Conservation (phyloP, 208 protist species). For the Phytomonas francai region DNA sequence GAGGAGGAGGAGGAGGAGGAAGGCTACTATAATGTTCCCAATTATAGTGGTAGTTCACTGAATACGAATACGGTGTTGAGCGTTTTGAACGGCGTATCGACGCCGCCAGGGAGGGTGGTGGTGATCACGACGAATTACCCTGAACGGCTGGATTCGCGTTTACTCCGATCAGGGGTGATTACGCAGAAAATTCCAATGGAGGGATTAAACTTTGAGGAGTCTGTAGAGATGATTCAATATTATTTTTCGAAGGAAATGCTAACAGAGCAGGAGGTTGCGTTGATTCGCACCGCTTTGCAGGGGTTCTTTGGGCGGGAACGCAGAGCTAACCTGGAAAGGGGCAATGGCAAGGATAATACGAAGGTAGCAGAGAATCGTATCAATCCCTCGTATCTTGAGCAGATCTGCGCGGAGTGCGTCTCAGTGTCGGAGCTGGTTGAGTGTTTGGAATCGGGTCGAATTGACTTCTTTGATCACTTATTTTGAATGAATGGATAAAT, state of each 20-base stretch:
- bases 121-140: conserved; percentile 91
- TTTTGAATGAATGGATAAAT: neutral
- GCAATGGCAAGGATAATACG: neutral
- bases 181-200: conserved; percentile 66
- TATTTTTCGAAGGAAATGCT: conserved; percentile 31
- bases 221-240: conserved; percentile 49
- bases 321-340: neutral
- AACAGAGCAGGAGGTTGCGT: neutral
- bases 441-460: neutral
- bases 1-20: too few relatives aligned
- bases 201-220: conserved; percentile 23
- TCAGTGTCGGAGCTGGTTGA: neutral
- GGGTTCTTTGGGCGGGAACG: neutral
- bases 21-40: too few relatives aligned
- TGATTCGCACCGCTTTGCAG: neutral
- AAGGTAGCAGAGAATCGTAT: neutral
- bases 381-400: neutral
- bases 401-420: neutral
- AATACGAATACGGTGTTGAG: conserved; percentile 6
- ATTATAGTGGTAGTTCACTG: too few relatives aligned
- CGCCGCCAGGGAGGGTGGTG: conserved; percentile 71
- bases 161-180: conserved; percentile 56
- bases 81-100: conserved; percentile 61
- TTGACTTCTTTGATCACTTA: neutral
- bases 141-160: conserved; percentile 61